Evolutionary conservation across 805 yeast genomes (phyloP), one percentile per base, ranked within the genome.

Genomic region (Nakazawaea peltata): DNA sequence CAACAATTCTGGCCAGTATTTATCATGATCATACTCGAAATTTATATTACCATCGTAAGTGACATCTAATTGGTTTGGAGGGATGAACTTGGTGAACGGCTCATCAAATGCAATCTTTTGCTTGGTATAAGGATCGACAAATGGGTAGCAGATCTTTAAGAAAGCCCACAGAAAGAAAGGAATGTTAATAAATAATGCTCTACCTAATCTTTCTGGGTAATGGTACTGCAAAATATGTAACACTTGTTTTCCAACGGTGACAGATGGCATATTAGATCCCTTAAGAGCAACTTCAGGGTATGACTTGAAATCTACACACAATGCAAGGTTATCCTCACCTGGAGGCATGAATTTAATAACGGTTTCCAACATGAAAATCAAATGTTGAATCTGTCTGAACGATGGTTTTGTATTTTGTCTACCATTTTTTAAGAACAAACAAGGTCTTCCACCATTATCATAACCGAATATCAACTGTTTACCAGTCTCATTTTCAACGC

Each of bases 91-190:
- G 16, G 76, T 70, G 58, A 88, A 85, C 12, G 96, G 95, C 47
- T 87, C 85, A 54, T 85, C 94, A 53, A 78, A 92, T 4, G 87
- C 94, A 44, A 92, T 71, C 61, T 92, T 92, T 57, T 88, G 96
- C 42, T 95, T 71, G 2, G 99, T 92, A 50, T 85, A 61, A 8
- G 98, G 97, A 53, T 92, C 98, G 44, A 92, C 92, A 56, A 92
- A 92, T 4, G 99, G 98, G 49, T 84, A 85, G 44, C 90, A 88
- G 43, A 92, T 63, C 61, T 83, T 88, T 46, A 92, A 63, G 50
- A 92, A 92, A 8, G 95, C 79, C 84, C 95, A 83, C 5, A 88
- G 97, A 37, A 88, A 60, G 74, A 92, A 83, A 11, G 97, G 97
- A 45, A 92, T 87, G 57, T 92, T 90, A 32, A 94, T 84, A 36